A percentile compares a stretch with the other conserved stretches of the same genome.
Evolutionary conservation across 441 rosid genomes (phyloP).

Genomic region (Jatropha podagrica): DNA sequence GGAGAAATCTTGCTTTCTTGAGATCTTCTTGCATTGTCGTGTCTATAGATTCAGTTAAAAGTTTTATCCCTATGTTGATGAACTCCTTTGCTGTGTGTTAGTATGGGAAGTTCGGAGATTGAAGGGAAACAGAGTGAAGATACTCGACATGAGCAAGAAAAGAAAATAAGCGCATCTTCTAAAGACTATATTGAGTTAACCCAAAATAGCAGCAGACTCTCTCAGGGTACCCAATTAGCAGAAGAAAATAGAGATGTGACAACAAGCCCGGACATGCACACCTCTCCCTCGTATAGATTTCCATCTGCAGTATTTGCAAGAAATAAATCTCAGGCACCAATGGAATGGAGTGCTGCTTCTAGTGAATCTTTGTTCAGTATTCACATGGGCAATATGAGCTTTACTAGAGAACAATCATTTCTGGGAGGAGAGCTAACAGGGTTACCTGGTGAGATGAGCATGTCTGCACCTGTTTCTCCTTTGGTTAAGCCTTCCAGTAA

Average conservation of each 20-base stretch:
- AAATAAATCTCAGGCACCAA: constrained; percentile 35
- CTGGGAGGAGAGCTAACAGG: constrained; percentile 43
- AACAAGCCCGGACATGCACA: not conserved
- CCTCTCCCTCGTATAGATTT: constrained; percentile 42
- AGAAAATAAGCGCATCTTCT: constrained; percentile 24
- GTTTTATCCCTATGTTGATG: not conserved
- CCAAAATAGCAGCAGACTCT: not conserved
- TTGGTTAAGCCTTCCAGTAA: constrained; percentile 32
- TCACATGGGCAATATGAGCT: constrained; percentile 50
- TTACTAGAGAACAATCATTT: constrained; percentile 51
- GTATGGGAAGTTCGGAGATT: constrained; percentile 16
- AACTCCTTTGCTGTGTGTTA: constrained; percentile 19
- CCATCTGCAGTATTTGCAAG: constrained; percentile 60
- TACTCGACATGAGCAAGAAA: not conserved
- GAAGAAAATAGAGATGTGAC: not conserved
- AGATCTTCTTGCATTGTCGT: not conserved
- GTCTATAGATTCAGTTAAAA: not conserved
- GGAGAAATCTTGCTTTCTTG: not conserved
- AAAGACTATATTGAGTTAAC: too few relatives aligned
- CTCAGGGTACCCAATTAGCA: not conserved
- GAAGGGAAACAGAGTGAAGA: constrained; percentile 16
- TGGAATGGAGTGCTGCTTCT: constrained; percentile 83
- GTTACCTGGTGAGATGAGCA: constrained; percentile 38
- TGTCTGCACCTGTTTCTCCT: constrained; percentile 32
- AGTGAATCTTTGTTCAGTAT: constrained; percentile 87